Percentiles rank a stretch among this genome's conserved stretches.
These are phyloP conservation scores for Aspergillus pseudoterreus DNA, from an alignment of 2,329 filamentous ascomycete species.

Conservation along the genomic window DNA sequence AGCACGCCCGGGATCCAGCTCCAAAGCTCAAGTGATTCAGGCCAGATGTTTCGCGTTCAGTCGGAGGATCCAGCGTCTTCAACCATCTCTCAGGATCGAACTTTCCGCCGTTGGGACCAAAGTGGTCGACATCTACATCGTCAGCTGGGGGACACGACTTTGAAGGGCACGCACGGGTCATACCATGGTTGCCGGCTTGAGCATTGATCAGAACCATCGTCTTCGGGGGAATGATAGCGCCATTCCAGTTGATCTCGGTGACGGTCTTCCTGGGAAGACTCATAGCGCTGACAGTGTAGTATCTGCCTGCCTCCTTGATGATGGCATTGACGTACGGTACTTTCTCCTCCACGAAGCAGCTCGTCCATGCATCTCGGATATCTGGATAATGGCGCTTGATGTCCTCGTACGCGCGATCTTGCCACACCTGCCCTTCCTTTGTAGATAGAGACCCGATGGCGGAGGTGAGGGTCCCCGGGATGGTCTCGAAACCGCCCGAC, in stretches of 20 bases:
- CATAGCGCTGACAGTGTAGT: conserved; percentile 1
- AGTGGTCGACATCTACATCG: conserved; percentile 55
- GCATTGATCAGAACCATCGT: conserved; percentile 75
- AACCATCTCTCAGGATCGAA: conserved; percentile 68
- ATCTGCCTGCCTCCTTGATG: neutral
- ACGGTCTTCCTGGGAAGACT: conserved; percentile 34
- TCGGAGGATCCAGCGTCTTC: conserved; percentile 34
- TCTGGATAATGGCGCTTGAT: conserved; percentile 63
- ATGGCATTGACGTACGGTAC: conserved; percentile 40
- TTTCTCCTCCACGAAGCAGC: conserved; percentile 65
- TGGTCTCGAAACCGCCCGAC: conserved; percentile 71
- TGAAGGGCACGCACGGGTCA: neutral
- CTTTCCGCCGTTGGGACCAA: conserved; percentile 49
- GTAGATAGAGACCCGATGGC: conserved; percentile 66
- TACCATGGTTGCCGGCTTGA: conserved; percentile 62
- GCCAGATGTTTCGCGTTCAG: conserved; percentile 44
- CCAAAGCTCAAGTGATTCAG: conserved; percentile 57
- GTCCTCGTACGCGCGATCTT: conserved; percentile 62
- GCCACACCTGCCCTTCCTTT: conserved; percentile 60
- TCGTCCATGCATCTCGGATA: conserved; percentile 63
- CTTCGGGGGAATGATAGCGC: conserved; percentile 63
- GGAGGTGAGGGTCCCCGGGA: conserved; percentile 70
- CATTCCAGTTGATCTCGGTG: conserved; percentile 64
- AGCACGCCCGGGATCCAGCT: conserved; percentile 57
- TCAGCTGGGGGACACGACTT: neutral